A percentile compares a stretch with the other conserved stretches of the same genome.
phyloP scores from a whole-genome alignment of 2,329 filamentous ascomycete species.

The Cercospora janseana region DNA sequence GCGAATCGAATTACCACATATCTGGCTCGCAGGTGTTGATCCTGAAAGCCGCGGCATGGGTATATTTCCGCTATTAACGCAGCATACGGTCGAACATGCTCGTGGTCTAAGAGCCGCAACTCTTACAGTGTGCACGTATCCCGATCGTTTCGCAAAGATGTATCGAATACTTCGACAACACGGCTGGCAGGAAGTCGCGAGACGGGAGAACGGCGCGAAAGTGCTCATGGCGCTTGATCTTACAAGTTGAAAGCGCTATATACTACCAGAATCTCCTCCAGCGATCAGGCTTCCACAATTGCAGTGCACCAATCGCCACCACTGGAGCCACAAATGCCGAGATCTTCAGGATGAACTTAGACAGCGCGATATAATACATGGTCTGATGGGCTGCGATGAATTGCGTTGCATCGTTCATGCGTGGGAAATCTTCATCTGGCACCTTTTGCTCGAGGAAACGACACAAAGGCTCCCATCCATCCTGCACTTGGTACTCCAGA shows the following conservation, averaged over 20 bases:
- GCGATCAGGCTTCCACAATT: not conserved
- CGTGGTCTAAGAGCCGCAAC: not conserved
- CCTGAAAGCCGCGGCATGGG: constrained; percentile 6
- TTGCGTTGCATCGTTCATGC: constrained; percentile 16
- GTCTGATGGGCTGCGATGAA: constrained; percentile 23
- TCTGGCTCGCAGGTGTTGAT: constrained; percentile 14
- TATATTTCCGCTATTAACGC: constrained; percentile 10
- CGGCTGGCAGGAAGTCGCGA: constrained; percentile 7
- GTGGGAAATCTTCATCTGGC: constrained; percentile 29
- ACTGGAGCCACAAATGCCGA: constrained; percentile 9
- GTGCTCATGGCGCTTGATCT: constrained; percentile 15
- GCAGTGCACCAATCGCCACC: not conserved
- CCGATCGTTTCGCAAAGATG: constrained; percentile 10
- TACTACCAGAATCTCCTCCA: not conserved
- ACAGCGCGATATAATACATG: constrained; percentile 23
- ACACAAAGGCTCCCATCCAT: constrained; percentile 36
- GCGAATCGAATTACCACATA: constrained; percentile 4
- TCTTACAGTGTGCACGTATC: constrained; percentile 12
- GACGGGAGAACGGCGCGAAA: constrained; percentile 10
- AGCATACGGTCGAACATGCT: constrained; percentile 3
- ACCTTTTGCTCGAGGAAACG: constrained; percentile 29
- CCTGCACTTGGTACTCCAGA: constrained; percentile 29
- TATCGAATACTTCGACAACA: constrained; percentile 10
- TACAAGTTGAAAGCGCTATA: not conserved
- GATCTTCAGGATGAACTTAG: constrained; percentile 21